phyloP scores from a whole-genome alignment of 1,284 basidiomycete genomes.

The Apiotrichum montevideense region DNA sequence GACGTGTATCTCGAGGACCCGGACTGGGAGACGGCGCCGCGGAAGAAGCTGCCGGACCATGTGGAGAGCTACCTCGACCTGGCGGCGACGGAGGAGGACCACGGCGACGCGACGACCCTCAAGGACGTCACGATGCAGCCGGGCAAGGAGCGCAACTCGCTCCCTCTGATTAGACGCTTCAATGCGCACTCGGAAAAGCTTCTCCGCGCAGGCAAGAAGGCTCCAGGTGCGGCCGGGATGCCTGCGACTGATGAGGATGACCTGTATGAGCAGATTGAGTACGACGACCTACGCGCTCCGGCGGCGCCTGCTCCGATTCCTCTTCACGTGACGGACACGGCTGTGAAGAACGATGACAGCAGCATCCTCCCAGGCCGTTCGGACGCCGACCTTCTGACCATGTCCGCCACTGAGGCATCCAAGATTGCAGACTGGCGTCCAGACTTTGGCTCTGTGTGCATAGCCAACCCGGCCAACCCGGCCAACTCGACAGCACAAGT shows the following conservation, averaged over 20 bases:
- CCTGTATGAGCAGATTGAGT: conserved; percentile 66
- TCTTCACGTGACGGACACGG: conserved; percentile 60
- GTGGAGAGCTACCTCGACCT: conserved; percentile 79
- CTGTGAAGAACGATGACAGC: conserved; percentile 11
- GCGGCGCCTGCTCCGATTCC: conserved; percentile 61
- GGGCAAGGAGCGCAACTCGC: conserved; percentile 73
- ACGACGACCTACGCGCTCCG: conserved; percentile 75
- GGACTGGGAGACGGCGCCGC: conserved; percentile 84
- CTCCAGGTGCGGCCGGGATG: neutral
- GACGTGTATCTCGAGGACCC: conserved; percentile 92
- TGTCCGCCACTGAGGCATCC: conserved; percentile 15
- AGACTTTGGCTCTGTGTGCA: conserved; percentile 26
- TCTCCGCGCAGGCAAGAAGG: conserved; percentile 43
- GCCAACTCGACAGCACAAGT: conserved; percentile 6
- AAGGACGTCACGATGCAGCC: conserved; percentile 94
- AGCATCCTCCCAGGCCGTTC: conserved; percentile 29
- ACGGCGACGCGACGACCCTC: conserved; percentile 78
- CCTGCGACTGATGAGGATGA: conserved; percentile 10
- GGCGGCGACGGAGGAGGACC: conserved; percentile 84
- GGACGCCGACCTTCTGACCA: conserved; percentile 57
- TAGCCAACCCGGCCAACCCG: conserved; percentile 28
- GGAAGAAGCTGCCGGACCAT: conserved; percentile 58
- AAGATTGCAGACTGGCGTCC: conserved; percentile 16
- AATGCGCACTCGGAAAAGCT: conserved; percentile 93
- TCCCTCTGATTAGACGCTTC: conserved; percentile 93